A percentile compares a stretch with the other conserved stretches of the same genome.
These are phyloP conservation scores for Kodamaea laetipori DNA, from an alignment of 805 yeast species.

Conservation along the genomic window DNA sequence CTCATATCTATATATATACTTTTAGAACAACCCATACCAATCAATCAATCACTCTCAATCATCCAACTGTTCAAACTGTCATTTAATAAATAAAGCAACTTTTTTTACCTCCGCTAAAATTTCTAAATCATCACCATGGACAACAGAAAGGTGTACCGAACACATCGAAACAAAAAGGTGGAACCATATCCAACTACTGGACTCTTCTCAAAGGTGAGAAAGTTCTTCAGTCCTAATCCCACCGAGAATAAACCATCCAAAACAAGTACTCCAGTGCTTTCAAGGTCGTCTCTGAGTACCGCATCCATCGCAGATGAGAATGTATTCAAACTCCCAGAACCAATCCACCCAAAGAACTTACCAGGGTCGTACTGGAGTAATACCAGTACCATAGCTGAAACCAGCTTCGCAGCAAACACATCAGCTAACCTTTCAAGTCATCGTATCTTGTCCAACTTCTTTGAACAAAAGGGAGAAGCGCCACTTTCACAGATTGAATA, in stretches of 20 bases:
- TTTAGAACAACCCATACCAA: too few relatives aligned
- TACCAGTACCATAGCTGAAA: constrained; percentile 10
- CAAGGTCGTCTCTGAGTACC: constrained; percentile 5
- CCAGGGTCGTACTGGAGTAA: constrained; percentile 14
- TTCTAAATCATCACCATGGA: constrained; percentile 27
- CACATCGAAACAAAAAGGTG: constrained; percentile 28
- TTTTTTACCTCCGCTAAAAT: neutral
- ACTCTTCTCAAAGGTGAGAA: constrained; percentile 30
- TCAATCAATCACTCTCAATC: too few relatives aligned
- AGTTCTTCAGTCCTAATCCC: constrained; percentile 21
- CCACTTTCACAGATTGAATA: constrained; percentile 74
- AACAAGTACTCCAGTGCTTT: constrained; percentile 1
- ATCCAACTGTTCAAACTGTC: too few relatives aligned
- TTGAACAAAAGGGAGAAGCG: constrained; percentile 70
- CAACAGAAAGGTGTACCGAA: constrained; percentile 35
- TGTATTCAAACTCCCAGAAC: constrained; percentile 6
- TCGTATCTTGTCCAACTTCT: constrained; percentile 63
- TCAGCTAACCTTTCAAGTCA: constrained; percentile 42
- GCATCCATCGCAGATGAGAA: constrained; percentile 3
- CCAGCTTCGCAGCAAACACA: constrained; percentile 1
- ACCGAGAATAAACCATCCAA: neutral
- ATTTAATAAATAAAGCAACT: too few relatives aligned
- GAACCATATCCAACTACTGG: constrained; percentile 29
- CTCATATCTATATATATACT: too few relatives aligned
- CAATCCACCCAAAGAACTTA: constrained; percentile 10